phyloP scores from a whole-genome alignment of 768 basidiomycete genomes.

The Suillus ampliporus region DNA sequence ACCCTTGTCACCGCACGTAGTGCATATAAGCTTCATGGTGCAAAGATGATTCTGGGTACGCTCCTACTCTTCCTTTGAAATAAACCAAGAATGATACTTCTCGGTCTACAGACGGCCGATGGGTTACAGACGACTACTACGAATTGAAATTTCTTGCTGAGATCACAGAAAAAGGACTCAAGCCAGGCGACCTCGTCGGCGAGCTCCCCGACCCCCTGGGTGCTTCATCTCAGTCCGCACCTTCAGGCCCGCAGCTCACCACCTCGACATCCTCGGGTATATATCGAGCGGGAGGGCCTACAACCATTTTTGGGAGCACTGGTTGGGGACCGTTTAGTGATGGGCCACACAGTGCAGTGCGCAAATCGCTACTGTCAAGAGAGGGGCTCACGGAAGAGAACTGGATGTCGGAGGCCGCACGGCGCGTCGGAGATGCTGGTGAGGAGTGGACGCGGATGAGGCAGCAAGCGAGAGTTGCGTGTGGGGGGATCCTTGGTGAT shows the following conservation, averaged over 20 bases:
- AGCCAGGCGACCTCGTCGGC: conserved; percentile 82
- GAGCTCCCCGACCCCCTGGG: conserved; percentile 80
- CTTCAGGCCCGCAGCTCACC: conserved; percentile 36
- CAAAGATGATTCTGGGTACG: conserved; percentile 86
- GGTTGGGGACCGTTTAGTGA: conserved; percentile 91
- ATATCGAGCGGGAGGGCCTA: conserved; percentile 91
- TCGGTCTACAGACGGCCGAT: conserved; percentile 72
- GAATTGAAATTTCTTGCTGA: conserved; percentile 83
- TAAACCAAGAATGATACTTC: neutral
- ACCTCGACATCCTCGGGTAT: conserved; percentile 52
- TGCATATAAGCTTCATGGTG: conserved; percentile 92
- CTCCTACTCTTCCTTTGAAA: conserved; percentile 12
- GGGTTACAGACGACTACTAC: conserved; percentile 96
- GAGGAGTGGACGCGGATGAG: conserved; percentile 67
- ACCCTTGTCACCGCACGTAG: conserved; percentile 93
- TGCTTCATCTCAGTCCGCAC: conserved; percentile 47
- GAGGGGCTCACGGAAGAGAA: conserved; percentile 87
- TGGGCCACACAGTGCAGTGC: conserved; percentile 82
- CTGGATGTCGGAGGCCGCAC: conserved; percentile 88
- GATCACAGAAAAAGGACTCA: conserved; percentile 80
- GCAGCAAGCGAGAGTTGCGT: conserved; percentile 55
- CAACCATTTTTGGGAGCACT: conserved; percentile 85
- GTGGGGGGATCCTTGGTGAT: conserved; percentile 52
- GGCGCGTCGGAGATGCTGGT: conserved; percentile 65
- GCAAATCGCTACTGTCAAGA: conserved; percentile 78